Percentiles rank a stretch among this genome's conserved stretches.
Conservation (phyloP, 768 basidiomycete species). For the Auriscalpium orientale region DNA sequence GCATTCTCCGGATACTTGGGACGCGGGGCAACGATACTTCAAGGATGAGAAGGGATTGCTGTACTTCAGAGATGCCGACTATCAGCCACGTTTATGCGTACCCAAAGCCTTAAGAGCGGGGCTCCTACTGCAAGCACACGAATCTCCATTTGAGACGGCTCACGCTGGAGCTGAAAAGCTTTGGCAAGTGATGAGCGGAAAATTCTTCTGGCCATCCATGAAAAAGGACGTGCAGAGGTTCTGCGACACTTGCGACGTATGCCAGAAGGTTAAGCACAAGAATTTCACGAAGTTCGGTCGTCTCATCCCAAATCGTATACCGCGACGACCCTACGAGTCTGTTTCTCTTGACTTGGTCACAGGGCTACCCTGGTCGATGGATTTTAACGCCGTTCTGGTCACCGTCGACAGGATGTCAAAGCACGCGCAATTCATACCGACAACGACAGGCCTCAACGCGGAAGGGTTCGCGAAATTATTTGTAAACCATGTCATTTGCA, state of each 20-base stretch:
- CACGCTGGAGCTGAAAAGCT: slow-evolving; percentile 7
- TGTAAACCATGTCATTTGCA: background rate
- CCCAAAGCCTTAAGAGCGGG: background rate
- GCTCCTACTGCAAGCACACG: slow-evolving; percentile 2
- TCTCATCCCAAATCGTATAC: slow-evolving; percentile 6
- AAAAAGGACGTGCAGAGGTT: slow-evolving; percentile 1
- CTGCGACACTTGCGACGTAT: slow-evolving; percentile 7
- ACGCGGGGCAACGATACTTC: slow-evolving; percentile 3
- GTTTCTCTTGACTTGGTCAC: slow-evolving; percentile 8
- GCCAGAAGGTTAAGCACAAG: slow-evolving; percentile 7
- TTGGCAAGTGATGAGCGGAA: background rate
- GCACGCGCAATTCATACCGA: slow-evolving; percentile 22
- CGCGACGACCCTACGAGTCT: slow-evolving; percentile 6
- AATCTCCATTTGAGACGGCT: slow-evolving; percentile 1
- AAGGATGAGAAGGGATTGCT: slow-evolving; percentile 9
- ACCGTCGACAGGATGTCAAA: slow-evolving; percentile 22
- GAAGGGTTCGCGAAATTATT: slow-evolving; percentile 6
- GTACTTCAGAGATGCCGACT: slow-evolving; percentile 14
- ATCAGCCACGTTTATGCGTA: slow-evolving; percentile 12
- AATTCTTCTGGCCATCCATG: slow-evolving; percentile 1
- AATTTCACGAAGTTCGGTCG: slow-evolving; percentile 1
- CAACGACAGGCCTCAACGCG: slow-evolving; percentile 1
- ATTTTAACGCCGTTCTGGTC: slow-evolving; percentile 10
- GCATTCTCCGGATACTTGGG: background rate
- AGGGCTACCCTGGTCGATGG: slow-evolving; percentile 6